A percentile compares a stretch with the other conserved stretches of the same genome.
Conservation (phyloP, 228 moss, liverwort and hornwort species). For the Sphagnum fallax region DNA sequence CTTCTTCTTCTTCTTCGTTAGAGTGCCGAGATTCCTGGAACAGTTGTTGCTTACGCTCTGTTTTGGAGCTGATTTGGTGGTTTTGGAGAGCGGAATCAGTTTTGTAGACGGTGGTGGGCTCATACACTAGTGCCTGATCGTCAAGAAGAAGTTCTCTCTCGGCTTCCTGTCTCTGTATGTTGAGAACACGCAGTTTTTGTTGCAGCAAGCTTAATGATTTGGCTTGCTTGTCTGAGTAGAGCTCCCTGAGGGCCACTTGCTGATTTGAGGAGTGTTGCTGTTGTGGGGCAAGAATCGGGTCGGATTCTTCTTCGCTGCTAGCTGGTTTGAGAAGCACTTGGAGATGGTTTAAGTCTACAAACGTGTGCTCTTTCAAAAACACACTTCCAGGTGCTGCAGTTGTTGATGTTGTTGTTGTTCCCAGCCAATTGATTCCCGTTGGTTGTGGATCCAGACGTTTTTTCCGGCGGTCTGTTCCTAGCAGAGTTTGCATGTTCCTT, state of each 20-base stretch:
- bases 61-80: slow-evolving; percentile 5
- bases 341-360: too few species aligned
- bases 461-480: slow-evolving; percentile 6
- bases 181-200: slow-evolving; percentile 23
- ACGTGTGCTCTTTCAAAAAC: too few species aligned
- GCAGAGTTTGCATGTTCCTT: slow-evolving; percentile 10
- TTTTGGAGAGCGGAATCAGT: slow-evolving; percentile 7
- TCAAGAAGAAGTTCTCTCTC: slow-evolving; percentile 25
- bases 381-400: too few species aligned
- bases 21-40: too few species aligned
- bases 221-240: slow-evolving; percentile 10
- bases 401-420: too few species aligned
- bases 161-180: slow-evolving; percentile 28
- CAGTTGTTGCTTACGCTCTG: too few species aligned
- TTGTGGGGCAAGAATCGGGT: neutral
- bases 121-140: slow-evolving; percentile 13
- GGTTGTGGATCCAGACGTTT: too few species aligned
- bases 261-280: neutral
- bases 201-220: slow-evolving; percentile 19
- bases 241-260: slow-evolving; percentile 4
- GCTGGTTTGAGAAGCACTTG: too few species aligned
- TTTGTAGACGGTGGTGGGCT: neutral
- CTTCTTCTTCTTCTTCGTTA: slow-evolving; percentile 3
- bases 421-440: too few species aligned
- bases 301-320: too few species aligned